A percentile compares a stretch with the other conserved stretches of the same genome.
Conservation (phyloP, 1,139 yeast genomes). For the Blastobotrys petasosporus region DNA sequence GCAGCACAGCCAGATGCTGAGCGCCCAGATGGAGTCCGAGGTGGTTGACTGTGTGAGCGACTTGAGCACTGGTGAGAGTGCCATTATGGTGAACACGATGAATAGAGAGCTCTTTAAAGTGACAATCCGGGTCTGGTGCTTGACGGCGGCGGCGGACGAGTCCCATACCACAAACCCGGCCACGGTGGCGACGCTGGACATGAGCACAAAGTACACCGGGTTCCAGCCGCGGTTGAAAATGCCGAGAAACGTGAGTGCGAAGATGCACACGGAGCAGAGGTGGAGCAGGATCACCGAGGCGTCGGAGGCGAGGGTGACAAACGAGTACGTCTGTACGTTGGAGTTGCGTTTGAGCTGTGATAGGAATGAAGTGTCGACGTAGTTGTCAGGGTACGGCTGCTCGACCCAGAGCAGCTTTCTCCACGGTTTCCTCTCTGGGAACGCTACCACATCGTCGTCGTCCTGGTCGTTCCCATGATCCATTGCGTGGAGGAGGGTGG, state of each 20-base stretch:
- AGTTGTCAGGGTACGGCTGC: conserved; percentile 88
- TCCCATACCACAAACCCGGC: conserved; percentile 37
- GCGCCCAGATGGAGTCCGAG: conserved; percentile 92
- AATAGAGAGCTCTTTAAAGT: conserved; percentile 59
- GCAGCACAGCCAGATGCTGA: conserved; percentile 70
- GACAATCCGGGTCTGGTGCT: conserved; percentile 14
- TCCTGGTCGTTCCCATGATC: background rate
- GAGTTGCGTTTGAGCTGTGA: conserved; percentile 73
- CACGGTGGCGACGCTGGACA: conserved; percentile 33
- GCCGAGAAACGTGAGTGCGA: conserved; percentile 57
- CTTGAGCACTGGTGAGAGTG: conserved; percentile 82
- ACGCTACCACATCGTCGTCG: conserved; percentile 7
- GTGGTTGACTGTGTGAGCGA: conserved; percentile 86
- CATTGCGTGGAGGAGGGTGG: background rate
- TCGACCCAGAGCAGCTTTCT: conserved; percentile 78
- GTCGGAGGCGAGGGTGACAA: conserved; percentile 57
- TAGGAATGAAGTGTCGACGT: conserved; percentile 73
- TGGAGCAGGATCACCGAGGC: conserved; percentile 65
- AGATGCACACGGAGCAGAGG: conserved; percentile 53
- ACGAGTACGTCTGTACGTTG: conserved; percentile 64
- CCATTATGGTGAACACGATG: conserved; percentile 62
- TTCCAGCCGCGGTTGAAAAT: conserved; percentile 32
- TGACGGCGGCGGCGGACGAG: conserved; percentile 10
- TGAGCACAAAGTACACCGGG: conserved; percentile 31
- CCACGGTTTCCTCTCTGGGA: conserved; percentile 45